Evolutionary conservation across 2,329 filamentous ascomycete species (phyloP).

Genomic region (Eutypa lata): DNA sequence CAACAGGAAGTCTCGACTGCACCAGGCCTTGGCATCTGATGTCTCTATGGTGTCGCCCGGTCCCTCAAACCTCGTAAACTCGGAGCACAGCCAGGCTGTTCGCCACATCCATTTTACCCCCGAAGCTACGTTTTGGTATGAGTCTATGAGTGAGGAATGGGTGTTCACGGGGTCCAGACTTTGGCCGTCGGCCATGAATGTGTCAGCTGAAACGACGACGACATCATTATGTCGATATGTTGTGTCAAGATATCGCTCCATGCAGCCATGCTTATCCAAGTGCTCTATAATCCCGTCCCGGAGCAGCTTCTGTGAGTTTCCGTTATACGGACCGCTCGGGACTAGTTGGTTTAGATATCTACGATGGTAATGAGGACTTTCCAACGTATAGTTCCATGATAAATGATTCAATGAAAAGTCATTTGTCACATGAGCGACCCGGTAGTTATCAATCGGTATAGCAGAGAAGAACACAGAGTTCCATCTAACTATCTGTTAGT

Average conservation of each 20-base stretch:
- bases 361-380: too few species aligned
- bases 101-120: neutral
- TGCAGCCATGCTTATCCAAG: neutral
- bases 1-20: neutral
- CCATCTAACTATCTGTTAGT: too few species aligned
- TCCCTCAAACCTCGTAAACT: neutral
- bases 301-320: neutral
- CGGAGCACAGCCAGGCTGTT: neutral
- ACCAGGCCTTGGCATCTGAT: neutral
- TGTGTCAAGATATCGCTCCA: neutral
- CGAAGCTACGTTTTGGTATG: neutral
- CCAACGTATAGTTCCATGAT: too few species aligned
- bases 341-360: too few species aligned
- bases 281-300: neutral
- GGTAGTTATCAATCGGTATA: too few species aligned
- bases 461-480: too few species aligned
- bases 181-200: neutral
- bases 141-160: neutral
- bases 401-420: too few species aligned
- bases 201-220: neutral
- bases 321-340: too few species aligned
- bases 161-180: neutral
- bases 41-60: neutral
- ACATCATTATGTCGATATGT: neutral
- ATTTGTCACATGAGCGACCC: too few species aligned